Conservation (phyloP, 805 yeast genomes). For the Wickerhamomyces tratensis region DNA sequence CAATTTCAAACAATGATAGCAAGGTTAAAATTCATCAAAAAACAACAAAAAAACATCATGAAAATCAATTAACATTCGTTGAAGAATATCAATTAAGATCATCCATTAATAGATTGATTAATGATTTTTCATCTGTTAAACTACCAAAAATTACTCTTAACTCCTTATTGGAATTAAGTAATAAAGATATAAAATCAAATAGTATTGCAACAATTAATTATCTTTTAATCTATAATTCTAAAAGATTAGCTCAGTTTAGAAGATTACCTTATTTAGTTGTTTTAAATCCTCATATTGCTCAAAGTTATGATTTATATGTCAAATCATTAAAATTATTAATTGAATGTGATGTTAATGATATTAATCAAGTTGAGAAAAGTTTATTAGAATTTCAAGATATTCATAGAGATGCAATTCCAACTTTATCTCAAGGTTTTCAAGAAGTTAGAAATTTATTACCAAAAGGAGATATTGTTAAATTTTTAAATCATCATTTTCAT, state of each 20-base stretch:
- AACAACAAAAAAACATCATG: not conserved
- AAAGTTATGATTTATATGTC: slow-evolving; percentile 64
- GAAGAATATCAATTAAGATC: slow-evolving; percentile 49
- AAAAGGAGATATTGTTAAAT: slow-evolving; percentile 40
- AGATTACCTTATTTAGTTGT: slow-evolving; percentile 76
- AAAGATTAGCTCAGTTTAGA: slow-evolving; percentile 61
- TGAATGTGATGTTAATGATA: slow-evolving; percentile 33
- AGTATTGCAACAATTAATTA: slow-evolving; percentile 47
- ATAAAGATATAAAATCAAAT: slow-evolving; percentile 20
- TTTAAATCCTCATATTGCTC: slow-evolving; percentile 78
- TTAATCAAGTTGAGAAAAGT: slow-evolving; percentile 39
- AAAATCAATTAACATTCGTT: slow-evolving; percentile 22
- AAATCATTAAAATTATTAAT: slow-evolving; percentile 50
- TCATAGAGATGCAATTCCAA: slow-evolving; percentile 80
- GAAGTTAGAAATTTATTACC: slow-evolving; percentile 46
- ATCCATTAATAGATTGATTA: slow-evolving; percentile 47
- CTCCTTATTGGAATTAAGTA: slow-evolving; percentile 33
- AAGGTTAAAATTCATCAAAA: not conserved
- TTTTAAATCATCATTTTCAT: slow-evolving; percentile 66
- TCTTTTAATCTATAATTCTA: slow-evolving; percentile 54
- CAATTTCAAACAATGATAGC: too few relatives aligned
- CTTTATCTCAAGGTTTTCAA: slow-evolving; percentile 71
- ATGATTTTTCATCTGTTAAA: slow-evolving; percentile 42
- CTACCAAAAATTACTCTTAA: slow-evolving; percentile 45
- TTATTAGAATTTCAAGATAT: slow-evolving; percentile 54